Evolutionary conservation across 2,329 filamentous ascomycete genomes (phyloP).

Genomic region (Ceratocystis variospora): DNA sequence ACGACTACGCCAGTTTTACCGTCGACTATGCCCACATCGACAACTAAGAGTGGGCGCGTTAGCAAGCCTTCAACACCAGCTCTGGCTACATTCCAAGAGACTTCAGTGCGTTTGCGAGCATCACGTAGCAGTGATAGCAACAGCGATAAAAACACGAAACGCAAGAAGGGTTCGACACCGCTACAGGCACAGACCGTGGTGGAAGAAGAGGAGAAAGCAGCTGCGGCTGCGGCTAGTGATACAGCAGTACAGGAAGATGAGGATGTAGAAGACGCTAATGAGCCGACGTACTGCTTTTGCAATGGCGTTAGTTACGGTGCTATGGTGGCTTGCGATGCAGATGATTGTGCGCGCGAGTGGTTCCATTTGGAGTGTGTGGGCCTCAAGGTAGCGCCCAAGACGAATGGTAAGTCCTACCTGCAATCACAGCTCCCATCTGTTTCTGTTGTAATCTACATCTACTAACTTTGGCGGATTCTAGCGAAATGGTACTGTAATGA

Average conservation of each 20-base stretch:
- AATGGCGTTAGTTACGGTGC: constrained; percentile 69
- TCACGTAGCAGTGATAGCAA: constrained; percentile 33
- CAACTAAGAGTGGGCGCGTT: constrained; percentile 51
- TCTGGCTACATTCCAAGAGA: constrained; percentile 45
- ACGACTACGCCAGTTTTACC: constrained; percentile 32
- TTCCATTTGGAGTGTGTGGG: constrained; percentile 75
- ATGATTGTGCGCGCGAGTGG: constrained; percentile 63
- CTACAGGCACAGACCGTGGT: constrained; percentile 8
- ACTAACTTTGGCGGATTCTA: constrained; percentile 29
- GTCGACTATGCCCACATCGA: constrained; percentile 33
- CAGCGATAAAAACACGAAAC: constrained; percentile 21
- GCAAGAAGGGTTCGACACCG: constrained; percentile 18
- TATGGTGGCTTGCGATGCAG: constrained; percentile 70
- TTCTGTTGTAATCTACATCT: not conserved
- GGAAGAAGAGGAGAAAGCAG: constrained; percentile 22
- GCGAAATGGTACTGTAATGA: constrained; percentile 75
- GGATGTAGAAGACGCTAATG: constrained; percentile 54
- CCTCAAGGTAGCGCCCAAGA: constrained; percentile 61
- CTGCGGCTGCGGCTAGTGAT: constrained; percentile 26
- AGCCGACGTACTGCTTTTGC: constrained; percentile 67
- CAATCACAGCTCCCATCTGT: too few relatives aligned
- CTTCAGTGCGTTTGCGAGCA: constrained; percentile 35
- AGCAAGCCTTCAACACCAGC: constrained; percentile 55
- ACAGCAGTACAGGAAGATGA: constrained; percentile 26
- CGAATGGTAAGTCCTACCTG: constrained; percentile 46